Evolutionary conservation across 2,329 filamentous ascomycete genomes (phyloP).

Genomic region (Escovopsis sp.): DNA sequence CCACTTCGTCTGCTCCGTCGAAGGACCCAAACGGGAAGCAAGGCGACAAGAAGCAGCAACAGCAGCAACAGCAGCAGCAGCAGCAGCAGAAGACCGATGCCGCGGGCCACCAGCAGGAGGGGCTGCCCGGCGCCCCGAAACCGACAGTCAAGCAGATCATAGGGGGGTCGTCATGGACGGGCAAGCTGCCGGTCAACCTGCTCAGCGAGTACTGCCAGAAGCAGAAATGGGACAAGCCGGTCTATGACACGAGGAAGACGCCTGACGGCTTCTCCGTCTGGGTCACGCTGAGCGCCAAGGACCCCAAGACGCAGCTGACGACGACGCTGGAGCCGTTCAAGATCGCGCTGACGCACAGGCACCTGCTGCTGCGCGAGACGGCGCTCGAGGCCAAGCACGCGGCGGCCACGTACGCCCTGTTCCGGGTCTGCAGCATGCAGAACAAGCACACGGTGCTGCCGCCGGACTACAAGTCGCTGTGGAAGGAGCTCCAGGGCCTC

Average conservation of each 20-base stretch:
- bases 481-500: slow-evolving; percentile 78
- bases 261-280: slow-evolving; percentile 64
- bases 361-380: slow-evolving; percentile 61
- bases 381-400: slow-evolving; percentile 87
- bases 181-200: slow-evolving; percentile 87
- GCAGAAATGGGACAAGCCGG: slow-evolving; percentile 87
- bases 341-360: slow-evolving; percentile 60
- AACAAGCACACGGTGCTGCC: slow-evolving; percentile 92
- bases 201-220: slow-evolving; percentile 91
- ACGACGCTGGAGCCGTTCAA: slow-evolving; percentile 68
- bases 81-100: slow-evolving; percentile 15
- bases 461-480: slow-evolving; percentile 75
- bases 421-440: slow-evolving; percentile 85
- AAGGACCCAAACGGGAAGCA: slow-evolving; percentile 30
- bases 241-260: slow-evolving; percentile 70
- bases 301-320: slow-evolving; percentile 70
- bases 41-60: slow-evolving; percentile 21
- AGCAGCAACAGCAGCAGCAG: too few species aligned
- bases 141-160: slow-evolving; percentile 68
- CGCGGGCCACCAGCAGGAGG: slow-evolving; percentile 17
- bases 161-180: slow-evolving; percentile 91
- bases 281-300: slow-evolving; percentile 61
- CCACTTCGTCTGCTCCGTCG: slow-evolving; percentile 14
- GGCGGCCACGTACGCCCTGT: slow-evolving; percentile 81
- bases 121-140: slow-evolving; percentile 33